Evolutionary conservation across 148 eudicot genomes (phyloP).

Genomic region (Nepenthes mirabilis): DNA sequence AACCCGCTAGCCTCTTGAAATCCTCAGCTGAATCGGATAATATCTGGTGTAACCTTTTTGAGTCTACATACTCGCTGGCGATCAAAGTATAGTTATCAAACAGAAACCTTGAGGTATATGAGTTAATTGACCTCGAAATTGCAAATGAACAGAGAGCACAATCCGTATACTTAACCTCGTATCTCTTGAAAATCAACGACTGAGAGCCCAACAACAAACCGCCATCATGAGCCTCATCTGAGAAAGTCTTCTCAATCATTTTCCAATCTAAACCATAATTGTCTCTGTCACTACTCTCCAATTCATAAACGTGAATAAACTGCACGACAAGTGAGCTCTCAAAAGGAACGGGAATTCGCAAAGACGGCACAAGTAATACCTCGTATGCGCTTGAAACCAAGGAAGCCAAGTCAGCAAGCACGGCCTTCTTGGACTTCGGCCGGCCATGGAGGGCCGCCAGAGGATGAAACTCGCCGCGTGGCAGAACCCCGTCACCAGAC

Average conservation of each 20-base stretch:
- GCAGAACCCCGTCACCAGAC: constrained; percentile 83
- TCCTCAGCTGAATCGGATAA: constrained; percentile 55
- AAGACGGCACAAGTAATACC: constrained; percentile 69
- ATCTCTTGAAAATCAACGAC: constrained; percentile 51
- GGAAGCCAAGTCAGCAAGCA: constrained; percentile 70
- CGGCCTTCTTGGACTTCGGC: constrained; percentile 56
- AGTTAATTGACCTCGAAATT: constrained; percentile 47
- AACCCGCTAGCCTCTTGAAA: constrained; percentile 53
- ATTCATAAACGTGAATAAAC: constrained; percentile 53
- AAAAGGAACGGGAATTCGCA: constrained; percentile 79
- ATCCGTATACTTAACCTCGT: constrained; percentile 47
- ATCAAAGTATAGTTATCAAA: constrained; percentile 93
- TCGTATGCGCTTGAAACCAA: constrained; percentile 84
- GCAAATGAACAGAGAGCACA: constrained; percentile 82
- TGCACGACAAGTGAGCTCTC: constrained; percentile 56
- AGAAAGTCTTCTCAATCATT: constrained; percentile 48
- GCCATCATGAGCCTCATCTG: constrained; percentile 44
- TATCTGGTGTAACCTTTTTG: constrained; percentile 63
- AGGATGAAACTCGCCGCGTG: constrained; percentile 75
- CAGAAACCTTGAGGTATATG: constrained; percentile 86
- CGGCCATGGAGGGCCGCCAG: constrained; percentile 55
- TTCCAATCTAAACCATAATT: constrained; percentile 60
- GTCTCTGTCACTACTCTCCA: constrained; percentile 13
- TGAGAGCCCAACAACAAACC: constrained; percentile 71
- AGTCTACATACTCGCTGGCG: constrained; percentile 89